Conservation (phyloP, 139 green algal genomes). For the Micractinium conductrix region DNA sequence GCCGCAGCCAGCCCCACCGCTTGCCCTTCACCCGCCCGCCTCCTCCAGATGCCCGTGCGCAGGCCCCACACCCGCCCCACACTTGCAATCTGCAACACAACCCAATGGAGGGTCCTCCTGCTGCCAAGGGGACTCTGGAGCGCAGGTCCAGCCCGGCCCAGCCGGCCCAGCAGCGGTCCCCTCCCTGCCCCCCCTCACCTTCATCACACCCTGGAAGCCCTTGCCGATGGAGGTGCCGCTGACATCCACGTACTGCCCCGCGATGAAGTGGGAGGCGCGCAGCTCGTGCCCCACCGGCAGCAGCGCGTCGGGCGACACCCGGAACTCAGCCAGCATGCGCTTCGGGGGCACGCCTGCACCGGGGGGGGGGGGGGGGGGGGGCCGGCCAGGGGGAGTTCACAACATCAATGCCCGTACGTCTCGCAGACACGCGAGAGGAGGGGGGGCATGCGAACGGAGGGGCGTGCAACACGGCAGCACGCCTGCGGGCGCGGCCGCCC, state of each 20-base stretch:
- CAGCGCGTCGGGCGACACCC: constrained; percentile 81
- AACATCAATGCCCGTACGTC: neutral
- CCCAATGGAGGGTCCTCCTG: no score
- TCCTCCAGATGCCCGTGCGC: no score
- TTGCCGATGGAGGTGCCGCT: constrained; percentile 92
- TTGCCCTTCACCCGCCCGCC: no score
- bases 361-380: neutral
- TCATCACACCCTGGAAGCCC: constrained; percentile 97
- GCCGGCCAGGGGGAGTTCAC: neutral
- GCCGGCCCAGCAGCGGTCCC: no score
- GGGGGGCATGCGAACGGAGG: neutral
- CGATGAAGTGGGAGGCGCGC: constrained; percentile 84
- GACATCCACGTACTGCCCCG: constrained; percentile 96
- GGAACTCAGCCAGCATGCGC: constrained; percentile 87
- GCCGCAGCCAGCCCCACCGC: no score
- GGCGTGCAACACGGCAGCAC: no score
- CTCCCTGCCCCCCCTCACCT: no score
- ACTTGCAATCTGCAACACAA: no score
- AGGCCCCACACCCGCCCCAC: no score
- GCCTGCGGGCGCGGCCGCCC: no score
- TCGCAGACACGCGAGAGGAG: neutral
- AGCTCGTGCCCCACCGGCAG: constrained; percentile 87
- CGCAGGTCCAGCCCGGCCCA: no score
- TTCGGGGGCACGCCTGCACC: constrained; percentile 71
- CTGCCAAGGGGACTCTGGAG: no score